phyloP scores from a whole-genome alignment of 2,329 filamentous ascomycete species.

The Fusarium hainanense region DNA sequence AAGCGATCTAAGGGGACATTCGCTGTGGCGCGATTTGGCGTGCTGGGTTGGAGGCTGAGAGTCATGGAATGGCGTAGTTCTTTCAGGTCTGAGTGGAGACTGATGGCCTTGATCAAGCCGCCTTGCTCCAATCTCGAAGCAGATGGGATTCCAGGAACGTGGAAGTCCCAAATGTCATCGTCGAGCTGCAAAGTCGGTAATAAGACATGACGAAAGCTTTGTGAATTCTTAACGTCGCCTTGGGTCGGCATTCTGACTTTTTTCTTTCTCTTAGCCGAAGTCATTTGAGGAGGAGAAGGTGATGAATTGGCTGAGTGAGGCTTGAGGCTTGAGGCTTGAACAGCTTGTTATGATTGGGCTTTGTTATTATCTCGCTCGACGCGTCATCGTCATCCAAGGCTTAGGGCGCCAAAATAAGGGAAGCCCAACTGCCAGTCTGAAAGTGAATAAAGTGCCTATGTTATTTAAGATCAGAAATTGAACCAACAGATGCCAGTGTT shows the following conservation, averaged over 20 bases:
- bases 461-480: neutral
- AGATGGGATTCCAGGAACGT: neutral
- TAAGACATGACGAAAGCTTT: neutral
- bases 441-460: neutral
- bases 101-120: neutral
- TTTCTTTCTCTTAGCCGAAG: neutral
- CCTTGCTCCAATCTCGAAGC: neutral
- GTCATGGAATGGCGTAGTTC: neutral
- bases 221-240: neutral
- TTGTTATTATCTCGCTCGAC: neutral
- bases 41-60: neutral
- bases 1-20: neutral
- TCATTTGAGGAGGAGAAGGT: neutral
- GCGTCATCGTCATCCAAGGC: neutral
- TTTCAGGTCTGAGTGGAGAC: neutral
- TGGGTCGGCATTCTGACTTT: neutral
- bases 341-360: neutral
- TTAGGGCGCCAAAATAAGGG: neutral
- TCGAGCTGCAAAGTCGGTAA: neutral
- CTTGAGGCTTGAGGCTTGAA: neutral
- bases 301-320: neutral
- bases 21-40: neutral
- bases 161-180: neutral
- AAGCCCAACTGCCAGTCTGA: neutral
- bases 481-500: neutral